Percentiles rank a stretch among this genome's conserved stretches.
phyloP scores from a whole-genome alignment of 495 filamentous ascomycete genomes.

The Aspergillus indologenus region DNA sequence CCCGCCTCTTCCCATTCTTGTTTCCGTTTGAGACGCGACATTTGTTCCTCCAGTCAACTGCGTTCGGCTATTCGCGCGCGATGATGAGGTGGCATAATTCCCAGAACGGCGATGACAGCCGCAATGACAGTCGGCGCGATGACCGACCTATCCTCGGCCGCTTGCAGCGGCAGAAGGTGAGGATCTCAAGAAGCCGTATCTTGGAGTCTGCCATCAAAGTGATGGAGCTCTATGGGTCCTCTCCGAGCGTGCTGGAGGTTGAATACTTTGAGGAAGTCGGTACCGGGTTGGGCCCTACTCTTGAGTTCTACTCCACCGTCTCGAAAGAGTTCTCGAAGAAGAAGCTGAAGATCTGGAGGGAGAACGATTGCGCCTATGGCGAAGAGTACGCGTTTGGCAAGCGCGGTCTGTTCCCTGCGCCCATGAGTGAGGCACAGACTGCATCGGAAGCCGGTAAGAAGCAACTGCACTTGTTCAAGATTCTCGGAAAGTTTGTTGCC shows the following conservation, averaged over 20 bases:
- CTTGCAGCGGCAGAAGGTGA: constrained; percentile 93
- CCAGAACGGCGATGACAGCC: constrained; percentile 71
- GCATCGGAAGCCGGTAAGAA: constrained; percentile 73
- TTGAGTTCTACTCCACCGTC: constrained; percentile 98
- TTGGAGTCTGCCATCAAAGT: constrained; percentile 97
- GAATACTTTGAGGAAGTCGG: constrained; percentile 99
- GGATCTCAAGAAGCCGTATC: constrained; percentile 88
- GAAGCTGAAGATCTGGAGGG: constrained; percentile 93
- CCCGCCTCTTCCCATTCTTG: constrained; percentile 93
- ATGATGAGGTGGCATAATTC: constrained; percentile 98
- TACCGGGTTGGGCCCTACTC: constrained; percentile 90
- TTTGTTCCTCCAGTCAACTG: constrained; percentile 95
- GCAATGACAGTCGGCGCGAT: constrained; percentile 79
- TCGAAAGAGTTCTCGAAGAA: constrained; percentile 97
- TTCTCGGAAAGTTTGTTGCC: constrained; percentile 96
- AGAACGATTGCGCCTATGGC: constrained; percentile 72
- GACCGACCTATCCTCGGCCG: constrained; percentile 91
- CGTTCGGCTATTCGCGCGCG: constrained; percentile 95
- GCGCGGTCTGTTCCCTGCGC: constrained; percentile 86
- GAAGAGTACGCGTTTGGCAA: constrained; percentile 85
- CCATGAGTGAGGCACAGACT: constrained; percentile 77
- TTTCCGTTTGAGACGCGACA: constrained; percentile 99
- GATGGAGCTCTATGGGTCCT: constrained; percentile 98
- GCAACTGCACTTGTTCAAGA: constrained; percentile 83
- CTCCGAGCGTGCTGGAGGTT: constrained; percentile 91